Percentiles rank a stretch among this genome's conserved stretches.
phyloP scores from a whole-genome alignment of 1,139 yeast species.

The Torulaspora pretoriensis region DNA sequence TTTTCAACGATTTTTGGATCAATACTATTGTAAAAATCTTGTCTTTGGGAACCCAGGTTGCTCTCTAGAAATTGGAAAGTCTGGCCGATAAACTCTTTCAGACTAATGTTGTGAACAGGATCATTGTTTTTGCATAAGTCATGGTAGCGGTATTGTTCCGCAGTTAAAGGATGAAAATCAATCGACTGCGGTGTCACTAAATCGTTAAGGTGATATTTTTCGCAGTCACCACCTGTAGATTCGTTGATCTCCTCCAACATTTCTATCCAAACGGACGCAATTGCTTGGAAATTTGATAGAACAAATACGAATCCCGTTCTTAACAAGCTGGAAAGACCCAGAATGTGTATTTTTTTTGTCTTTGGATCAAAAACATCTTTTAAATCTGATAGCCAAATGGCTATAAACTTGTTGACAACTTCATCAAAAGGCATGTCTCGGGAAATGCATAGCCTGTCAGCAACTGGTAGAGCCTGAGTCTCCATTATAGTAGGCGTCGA shows the following conservation, averaged over 20 bases:
- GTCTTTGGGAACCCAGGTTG: constrained; percentile 34
- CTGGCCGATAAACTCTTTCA: constrained; percentile 40
- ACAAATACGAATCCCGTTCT: constrained; percentile 35
- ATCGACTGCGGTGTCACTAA: constrained; percentile 33
- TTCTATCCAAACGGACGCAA: constrained; percentile 53
- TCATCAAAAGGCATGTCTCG: constrained; percentile 29
- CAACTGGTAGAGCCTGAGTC: constrained; percentile 22
- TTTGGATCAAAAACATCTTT: constrained; percentile 51
- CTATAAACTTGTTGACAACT: constrained; percentile 30
- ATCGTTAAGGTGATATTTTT: constrained; percentile 56
- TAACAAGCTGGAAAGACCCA: constrained; percentile 53
- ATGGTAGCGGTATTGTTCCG: constrained; percentile 56
- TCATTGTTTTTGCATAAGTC: constrained; percentile 46
- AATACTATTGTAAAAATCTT: constrained; percentile 25
- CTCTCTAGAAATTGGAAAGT: constrained; percentile 33
- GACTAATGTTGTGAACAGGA: constrained; percentile 55
- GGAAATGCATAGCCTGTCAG: constrained; percentile 25
- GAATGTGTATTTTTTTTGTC: constrained; percentile 55
- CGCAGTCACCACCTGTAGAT: constrained; percentile 53
- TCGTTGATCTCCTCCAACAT: constrained; percentile 75
- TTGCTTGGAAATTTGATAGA: constrained; percentile 38
- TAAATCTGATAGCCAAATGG: constrained; percentile 36
- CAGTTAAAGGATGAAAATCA: constrained; percentile 38
- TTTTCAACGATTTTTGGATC: constrained; percentile 36
- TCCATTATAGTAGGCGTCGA: constrained; percentile 24